phyloP scores from a whole-genome alignment of 352 stramenopile species.

The Peronospora destructor region DNA sequence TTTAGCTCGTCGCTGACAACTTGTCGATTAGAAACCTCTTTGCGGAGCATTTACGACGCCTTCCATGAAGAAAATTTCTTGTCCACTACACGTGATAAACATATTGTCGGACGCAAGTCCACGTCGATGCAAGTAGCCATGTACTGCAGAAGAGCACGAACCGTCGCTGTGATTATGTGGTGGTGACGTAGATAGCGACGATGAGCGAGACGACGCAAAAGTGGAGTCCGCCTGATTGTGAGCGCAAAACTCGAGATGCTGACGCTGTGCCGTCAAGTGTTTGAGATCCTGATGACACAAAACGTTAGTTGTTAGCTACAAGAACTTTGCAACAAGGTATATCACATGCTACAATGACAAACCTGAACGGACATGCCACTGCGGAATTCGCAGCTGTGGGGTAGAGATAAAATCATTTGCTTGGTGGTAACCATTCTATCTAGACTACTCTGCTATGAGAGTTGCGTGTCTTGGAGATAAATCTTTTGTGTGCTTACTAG shows the following conservation, averaged over 20 bases:
- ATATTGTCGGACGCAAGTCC: conserved; percentile 46
- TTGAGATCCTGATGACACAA: conserved; percentile 52
- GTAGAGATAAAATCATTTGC: conserved; percentile 12
- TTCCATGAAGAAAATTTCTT: conserved; percentile 80
- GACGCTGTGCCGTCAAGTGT: conserved; percentile 71
- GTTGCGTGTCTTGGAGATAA: conserved; percentile 10
- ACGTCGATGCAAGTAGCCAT: conserved; percentile 15
- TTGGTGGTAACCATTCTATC: conserved; percentile 38
- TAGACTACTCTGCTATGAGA: conserved; percentile 11
- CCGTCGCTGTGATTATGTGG: too few species aligned
- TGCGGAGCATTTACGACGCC: conserved; percentile 73
- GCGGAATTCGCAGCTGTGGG: conserved; percentile 53
- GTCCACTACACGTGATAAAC: conserved; percentile 73
- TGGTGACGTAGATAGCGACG: conserved; percentile 27
- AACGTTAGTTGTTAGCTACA: neutral
- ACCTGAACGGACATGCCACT: conserved; percentile 83
- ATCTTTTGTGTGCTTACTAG: conserved; percentile 12
- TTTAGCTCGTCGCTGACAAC: neutral
- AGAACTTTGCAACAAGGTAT: neutral
- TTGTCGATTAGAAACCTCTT: conserved; percentile 43
- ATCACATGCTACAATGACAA: neutral
- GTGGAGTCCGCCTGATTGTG: conserved; percentile 26
- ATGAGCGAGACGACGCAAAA: conserved; percentile 35
- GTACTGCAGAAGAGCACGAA: too few species aligned
- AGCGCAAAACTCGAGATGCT: conserved; percentile 64